These are phyloP conservation scores for Cicer arietinum DNA, from an alignment of 306 rosid species.

Conservation along the genomic window DNA sequence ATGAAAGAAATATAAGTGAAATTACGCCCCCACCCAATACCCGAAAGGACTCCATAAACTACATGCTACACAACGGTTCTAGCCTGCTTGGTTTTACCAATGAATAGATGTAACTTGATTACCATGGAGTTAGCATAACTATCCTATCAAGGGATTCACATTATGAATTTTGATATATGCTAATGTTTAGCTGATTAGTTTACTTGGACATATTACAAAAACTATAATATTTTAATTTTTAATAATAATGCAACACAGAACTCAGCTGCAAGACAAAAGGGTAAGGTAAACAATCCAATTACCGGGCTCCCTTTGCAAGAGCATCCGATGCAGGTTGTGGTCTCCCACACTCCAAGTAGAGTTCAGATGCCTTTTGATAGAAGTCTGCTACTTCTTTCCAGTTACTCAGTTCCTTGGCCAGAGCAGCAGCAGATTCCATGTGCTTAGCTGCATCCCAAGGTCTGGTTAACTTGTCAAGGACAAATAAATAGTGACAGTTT, in stretches of 20 bases:
- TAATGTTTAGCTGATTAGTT: conserved; percentile 8
- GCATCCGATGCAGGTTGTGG: conserved; percentile 97
- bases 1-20: conserved; percentile 6
- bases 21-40: conserved; percentile 1
- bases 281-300: conserved; percentile 42
- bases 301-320: conserved; percentile 94
- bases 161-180: conserved; percentile 24
- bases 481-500: conserved; percentile 22
- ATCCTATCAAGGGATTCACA: conserved; percentile 1
- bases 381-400: conserved; percentile 87
- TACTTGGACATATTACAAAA: conserved; percentile 3
- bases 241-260: neutral
- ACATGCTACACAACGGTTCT: conserved; percentile 13
- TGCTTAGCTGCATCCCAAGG: conserved; percentile 99
- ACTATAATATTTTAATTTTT: neutral
- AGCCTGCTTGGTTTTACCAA: conserved; percentile 17
- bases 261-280: conserved; percentile 5
- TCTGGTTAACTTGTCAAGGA: conserved; percentile 68
- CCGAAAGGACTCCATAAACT: conserved; percentile 22
- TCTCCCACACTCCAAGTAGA: conserved; percentile 80
- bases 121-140: neutral
- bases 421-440: conserved; percentile 94
- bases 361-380: conserved; percentile 83
- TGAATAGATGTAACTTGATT: conserved; percentile 1
- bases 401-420: conserved; percentile 81